These are phyloP conservation scores for Bolboschoenus planiculmis DNA, from an alignment of 176 grass and related monocot genomes.

Conservation along the genomic window DNA sequence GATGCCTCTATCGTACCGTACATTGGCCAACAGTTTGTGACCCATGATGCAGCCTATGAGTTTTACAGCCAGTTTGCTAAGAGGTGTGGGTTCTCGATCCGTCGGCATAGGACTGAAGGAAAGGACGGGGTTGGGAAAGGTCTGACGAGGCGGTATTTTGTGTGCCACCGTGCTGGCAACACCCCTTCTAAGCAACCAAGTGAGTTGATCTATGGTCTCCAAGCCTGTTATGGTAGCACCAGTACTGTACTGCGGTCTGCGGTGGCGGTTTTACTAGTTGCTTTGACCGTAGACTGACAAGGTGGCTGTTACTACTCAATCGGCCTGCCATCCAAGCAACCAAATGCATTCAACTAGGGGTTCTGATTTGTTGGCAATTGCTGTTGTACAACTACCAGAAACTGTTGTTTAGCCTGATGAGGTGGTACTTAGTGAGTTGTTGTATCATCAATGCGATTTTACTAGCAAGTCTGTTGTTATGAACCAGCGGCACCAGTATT, in stretches of 20 bases:
- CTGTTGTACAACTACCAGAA: neutral
- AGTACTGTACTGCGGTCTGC: neutral
- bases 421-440: neutral
- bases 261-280: neutral
- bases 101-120: constrained; percentile 64
- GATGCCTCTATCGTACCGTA: constrained; percentile 36
- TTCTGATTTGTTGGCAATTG: neutral
- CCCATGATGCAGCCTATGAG: constrained; percentile 61
- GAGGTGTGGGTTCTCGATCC: constrained; percentile 70
- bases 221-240: neutral
- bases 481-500: neutral
- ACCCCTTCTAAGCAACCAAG: constrained; percentile 44
- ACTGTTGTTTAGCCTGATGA: neutral
- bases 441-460: neutral
- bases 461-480: neutral
- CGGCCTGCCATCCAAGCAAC: neutral
- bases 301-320: neutral
- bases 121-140: constrained; percentile 67
- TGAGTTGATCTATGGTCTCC: neutral
- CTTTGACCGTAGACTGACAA: neutral
- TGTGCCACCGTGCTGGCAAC: constrained; percentile 69
- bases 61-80: constrained; percentile 59
- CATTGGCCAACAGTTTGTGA: constrained; percentile 52
- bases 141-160: constrained; percentile 64
- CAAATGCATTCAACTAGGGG: neutral